Evolutionary conservation across 805 yeast species (phyloP).

Genomic region (Hanseniaspora thailandica): DNA sequence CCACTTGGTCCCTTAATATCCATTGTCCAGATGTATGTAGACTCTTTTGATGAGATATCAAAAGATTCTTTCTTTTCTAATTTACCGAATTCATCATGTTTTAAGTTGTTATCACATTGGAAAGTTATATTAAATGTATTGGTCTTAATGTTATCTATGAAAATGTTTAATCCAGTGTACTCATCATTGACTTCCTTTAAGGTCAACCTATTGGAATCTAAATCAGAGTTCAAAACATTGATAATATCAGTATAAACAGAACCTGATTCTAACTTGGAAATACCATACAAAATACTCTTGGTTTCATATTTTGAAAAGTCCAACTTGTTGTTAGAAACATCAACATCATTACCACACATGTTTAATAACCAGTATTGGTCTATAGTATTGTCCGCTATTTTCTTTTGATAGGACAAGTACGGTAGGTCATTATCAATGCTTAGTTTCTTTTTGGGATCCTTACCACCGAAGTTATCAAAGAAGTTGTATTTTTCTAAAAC

Average conservation of each 20-base stretch:
- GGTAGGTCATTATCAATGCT: slow-evolving; percentile 1
- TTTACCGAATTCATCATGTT: slow-evolving; percentile 21
- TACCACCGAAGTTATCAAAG: slow-evolving; percentile 8
- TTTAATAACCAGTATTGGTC: slow-evolving; percentile 5
- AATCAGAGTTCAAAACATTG: neutral
- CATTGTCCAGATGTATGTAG: slow-evolving; percentile 17
- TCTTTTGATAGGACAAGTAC: neutral
- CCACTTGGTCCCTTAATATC: slow-evolving; percentile 35
- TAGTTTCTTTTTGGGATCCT: slow-evolving; percentile 4
- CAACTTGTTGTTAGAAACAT: neutral
- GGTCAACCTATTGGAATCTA: neutral
- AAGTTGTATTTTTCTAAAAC: slow-evolving; percentile 1
- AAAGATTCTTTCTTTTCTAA: neutral
- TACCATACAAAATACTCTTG: slow-evolving; percentile 4
- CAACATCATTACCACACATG: slow-evolving; percentile 13
- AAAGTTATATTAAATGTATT: slow-evolving; percentile 39
- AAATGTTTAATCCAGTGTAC: neutral
- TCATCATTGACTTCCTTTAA: neutral
- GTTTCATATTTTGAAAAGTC: slow-evolving; percentile 1
- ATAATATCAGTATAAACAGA: slow-evolving; percentile 3
- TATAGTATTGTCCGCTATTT: neutral
- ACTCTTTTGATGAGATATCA: slow-evolving; percentile 18
- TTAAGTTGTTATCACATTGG: slow-evolving; percentile 35
- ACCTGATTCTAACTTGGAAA: neutral
- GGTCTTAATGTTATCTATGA: slow-evolving; percentile 17